Evolutionary conservation across 768 basidiomycete species (phyloP).

Genomic region (Boletus huronensis): DNA sequence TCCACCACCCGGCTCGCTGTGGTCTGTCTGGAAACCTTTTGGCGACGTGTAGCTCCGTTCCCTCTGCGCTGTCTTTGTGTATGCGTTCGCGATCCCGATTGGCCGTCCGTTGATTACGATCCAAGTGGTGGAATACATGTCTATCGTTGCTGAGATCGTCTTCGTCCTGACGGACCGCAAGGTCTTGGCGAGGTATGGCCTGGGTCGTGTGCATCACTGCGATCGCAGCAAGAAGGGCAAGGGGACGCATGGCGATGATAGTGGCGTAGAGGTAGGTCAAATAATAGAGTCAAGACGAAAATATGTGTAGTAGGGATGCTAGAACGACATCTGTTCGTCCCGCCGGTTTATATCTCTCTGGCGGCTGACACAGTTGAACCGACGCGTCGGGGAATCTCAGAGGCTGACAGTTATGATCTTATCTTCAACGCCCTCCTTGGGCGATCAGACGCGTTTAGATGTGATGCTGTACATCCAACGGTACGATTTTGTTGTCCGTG

Average conservation of each 20-base stretch:
- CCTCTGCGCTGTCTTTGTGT: neutral
- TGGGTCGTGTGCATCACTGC: slow-evolving; percentile 14
- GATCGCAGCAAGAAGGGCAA: slow-evolving; percentile 26
- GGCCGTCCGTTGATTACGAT: slow-evolving; percentile 28
- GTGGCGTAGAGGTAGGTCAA: slow-evolving; percentile 11
- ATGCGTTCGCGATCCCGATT: slow-evolving; percentile 9
- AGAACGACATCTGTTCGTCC: neutral
- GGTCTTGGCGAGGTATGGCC: slow-evolving; percentile 26
- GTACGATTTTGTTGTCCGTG: neutral
- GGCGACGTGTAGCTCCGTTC: neutral
- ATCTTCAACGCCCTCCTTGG: neutral
- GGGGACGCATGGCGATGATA: slow-evolving; percentile 27
- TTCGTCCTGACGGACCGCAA: slow-evolving; percentile 13
- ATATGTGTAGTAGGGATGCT: slow-evolving; percentile 1
- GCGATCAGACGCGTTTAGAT: neutral
- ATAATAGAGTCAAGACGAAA: neutral
- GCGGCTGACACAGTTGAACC: slow-evolving; percentile 20
- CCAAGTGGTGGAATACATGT: slow-evolving; percentile 29
- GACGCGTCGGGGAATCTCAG: neutral
- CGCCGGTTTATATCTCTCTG: slow-evolving; percentile 16
- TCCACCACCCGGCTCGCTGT: neutral
- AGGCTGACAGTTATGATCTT: slow-evolving; percentile 16
- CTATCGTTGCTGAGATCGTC: slow-evolving; percentile 19
- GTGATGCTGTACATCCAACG: neutral
- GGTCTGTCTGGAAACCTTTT: neutral